Conservation (phyloP, 345 rosid genomes). For the Populus alba region DNA sequence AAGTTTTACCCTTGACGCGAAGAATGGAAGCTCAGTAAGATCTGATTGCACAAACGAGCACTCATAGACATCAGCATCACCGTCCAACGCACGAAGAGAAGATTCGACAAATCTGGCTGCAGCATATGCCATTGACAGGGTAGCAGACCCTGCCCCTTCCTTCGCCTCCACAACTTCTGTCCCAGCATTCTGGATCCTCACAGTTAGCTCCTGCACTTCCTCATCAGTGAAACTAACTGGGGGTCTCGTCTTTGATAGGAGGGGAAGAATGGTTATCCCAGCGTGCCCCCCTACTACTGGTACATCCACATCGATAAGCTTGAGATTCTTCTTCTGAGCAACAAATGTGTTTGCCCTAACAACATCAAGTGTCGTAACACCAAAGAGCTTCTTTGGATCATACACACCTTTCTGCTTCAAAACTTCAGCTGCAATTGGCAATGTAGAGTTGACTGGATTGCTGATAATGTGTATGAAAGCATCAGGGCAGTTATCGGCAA, state of each 20-base stretch:
- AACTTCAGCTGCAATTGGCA: slow-evolving; percentile 88
- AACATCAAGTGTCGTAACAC: slow-evolving; percentile 88
- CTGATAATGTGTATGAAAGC: slow-evolving; percentile 91
- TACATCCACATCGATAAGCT: slow-evolving; percentile 87
- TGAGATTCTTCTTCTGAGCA: slow-evolving; percentile 80
- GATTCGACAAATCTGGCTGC: slow-evolving; percentile 97
- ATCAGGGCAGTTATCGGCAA: slow-evolving; percentile 82
- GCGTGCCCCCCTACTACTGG: slow-evolving; percentile 97
- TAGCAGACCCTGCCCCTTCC: slow-evolving; percentile 97
- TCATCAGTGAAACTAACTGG: slow-evolving; percentile 67
- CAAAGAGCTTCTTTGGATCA: slow-evolving; percentile 88
- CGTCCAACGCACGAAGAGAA: slow-evolving; percentile 89
- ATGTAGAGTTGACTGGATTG: slow-evolving; percentile 92
- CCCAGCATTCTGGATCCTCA: slow-evolving; percentile 88
- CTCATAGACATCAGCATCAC: slow-evolving; percentile 83
- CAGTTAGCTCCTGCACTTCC: slow-evolving; percentile 69
- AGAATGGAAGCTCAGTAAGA: slow-evolving; percentile 77
- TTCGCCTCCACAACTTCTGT: slow-evolving; percentile 97
- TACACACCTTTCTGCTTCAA: slow-evolving; percentile 82
- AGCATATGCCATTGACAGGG: slow-evolving; percentile 95
- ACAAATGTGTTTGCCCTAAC: slow-evolving; percentile 93
- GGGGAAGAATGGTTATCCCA: slow-evolving; percentile 84
- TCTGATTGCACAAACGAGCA: slow-evolving; percentile 76
- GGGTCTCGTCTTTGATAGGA: slow-evolving; percentile 77
- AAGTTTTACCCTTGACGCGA: slow-evolving; percentile 79